Percentiles rank a stretch among this genome's conserved stretches.
Evolutionary conservation across 228 moss, liverwort and hornwort species (phyloP).

Genomic region (Sphagnum magellanicum): DNA sequence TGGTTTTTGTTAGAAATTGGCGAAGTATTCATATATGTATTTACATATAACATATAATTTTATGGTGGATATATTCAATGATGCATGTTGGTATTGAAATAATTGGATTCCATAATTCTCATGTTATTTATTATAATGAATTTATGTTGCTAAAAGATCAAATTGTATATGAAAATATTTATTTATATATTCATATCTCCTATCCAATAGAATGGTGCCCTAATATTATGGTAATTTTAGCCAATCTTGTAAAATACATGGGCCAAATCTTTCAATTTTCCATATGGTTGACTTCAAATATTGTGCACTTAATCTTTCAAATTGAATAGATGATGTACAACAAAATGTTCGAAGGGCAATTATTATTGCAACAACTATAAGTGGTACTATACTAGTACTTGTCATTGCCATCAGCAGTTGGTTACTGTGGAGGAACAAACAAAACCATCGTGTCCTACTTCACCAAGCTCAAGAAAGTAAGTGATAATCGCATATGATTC

Average conservation of each 20-base stretch:
- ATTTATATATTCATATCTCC: too few species aligned
- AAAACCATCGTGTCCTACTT: not conserved
- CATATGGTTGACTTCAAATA: not conserved
- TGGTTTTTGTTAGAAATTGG: not conserved
- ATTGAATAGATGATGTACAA: not conserved
- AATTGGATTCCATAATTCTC: not conserved
- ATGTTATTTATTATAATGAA: not conserved
- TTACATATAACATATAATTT: not conserved
- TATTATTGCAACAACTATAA: not conserved
- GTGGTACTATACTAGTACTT: not conserved
- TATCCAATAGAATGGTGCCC: too few species aligned
- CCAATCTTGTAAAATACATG: too few species aligned
- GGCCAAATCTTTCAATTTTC: not conserved
- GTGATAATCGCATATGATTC: not conserved
- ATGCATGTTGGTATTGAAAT: not conserved
- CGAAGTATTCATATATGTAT: not conserved
- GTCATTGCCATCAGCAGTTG: not conserved
- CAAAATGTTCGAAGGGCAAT: not conserved
- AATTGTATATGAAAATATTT: too few species aligned
- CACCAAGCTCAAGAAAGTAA: not conserved
- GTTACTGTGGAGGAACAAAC: not conserved
- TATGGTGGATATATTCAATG: not conserved
- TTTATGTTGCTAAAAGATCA: too few species aligned
- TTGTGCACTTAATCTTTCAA: not conserved
- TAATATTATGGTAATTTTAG: too few species aligned